Evolutionary conservation across 176 grass and related monocot genomes (phyloP), one percentile per base, ranked within the genome.

Genomic region (Coix lacrymajobi): DNA sequence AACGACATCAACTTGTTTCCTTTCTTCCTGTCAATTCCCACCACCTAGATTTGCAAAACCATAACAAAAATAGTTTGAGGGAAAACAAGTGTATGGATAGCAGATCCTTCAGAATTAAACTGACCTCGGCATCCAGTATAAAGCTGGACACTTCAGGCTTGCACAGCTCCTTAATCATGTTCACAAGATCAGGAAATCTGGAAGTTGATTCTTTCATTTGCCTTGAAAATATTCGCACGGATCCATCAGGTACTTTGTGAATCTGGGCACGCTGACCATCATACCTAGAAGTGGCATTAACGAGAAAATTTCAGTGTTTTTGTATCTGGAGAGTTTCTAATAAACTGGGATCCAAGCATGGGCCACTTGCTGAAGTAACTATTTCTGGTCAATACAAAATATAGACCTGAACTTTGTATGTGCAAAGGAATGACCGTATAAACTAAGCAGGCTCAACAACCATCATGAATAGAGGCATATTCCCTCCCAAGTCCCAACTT

Each of bases 241-340:
- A 95, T 48, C 90, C 95, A 88, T 98, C 88, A 79, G 41, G 34
- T 86, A 82, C 66, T 93, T 85, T 89, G 77, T 98, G 95, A 88
- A 98, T 98, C 92, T 98, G 95, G 14, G 95, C 95, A 61, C 92
- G 88, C 81, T 98, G 95, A 81, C 92, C 95, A 87, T 98, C 95
- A 88, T 98, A 98, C 76, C 95, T 98, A 75, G 36, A 92, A 80
- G 49, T 64, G 71, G 79, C 30, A 71, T 78, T 77, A 66, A 79
- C 43, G 61, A 75, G 26, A 83, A 73, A 60, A 28, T 12, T 56
- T 28, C 57, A 28, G 58, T 60, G 39, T 33, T 26, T 63, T 40
- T 19, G n/a, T 28, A 41, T 75, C 70, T 12, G 2, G 61, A 60
- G 10, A 60, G 33, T 56, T 89, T 58, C 36, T 32, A 16, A 80